Evolutionary conservation across 345 rosid genomes (phyloP).

Genomic region (Cochlearia excelsa): DNA sequence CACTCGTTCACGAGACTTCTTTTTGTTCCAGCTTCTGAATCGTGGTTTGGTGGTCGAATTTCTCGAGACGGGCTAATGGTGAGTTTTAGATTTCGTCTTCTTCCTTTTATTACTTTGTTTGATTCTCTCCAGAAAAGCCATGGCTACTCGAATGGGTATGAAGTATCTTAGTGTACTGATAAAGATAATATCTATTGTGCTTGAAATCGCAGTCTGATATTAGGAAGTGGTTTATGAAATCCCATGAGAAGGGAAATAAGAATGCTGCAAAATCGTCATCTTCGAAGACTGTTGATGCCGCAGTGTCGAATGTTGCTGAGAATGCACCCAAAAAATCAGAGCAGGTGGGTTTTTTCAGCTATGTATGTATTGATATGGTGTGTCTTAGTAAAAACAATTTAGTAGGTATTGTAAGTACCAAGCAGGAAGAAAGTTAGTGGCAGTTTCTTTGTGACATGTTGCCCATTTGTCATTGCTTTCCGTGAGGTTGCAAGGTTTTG

Average conservation of each 20-base stretch:
- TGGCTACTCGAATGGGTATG: background rate
- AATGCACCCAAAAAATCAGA: constrained; percentile 39
- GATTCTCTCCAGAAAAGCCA: constrained; percentile 8
- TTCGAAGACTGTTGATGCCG: constrained; percentile 39
- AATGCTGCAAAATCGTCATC: constrained; percentile 39
- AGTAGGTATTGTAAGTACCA: background rate
- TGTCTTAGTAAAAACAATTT: background rate
- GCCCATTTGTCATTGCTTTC: background rate
- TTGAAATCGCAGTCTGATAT: constrained; percentile 76
- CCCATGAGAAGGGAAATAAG: constrained; percentile 68
- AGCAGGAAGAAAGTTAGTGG: background rate
- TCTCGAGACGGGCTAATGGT: constrained; percentile 29
- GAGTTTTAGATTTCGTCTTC: constrained; percentile 15
- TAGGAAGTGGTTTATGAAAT: constrained; percentile 95
- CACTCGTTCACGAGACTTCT: constrained; percentile 4
- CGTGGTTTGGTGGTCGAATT: constrained; percentile 6
- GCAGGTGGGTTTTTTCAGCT: constrained; percentile 43
- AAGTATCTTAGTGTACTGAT: constrained; percentile 7
- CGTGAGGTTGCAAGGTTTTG: constrained; percentile 3
- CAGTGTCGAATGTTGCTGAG: constrained; percentile 37
- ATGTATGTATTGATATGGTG: background rate
- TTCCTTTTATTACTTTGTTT: background rate
- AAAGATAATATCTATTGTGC: constrained; percentile 12
- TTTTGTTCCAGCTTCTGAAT: background rate
- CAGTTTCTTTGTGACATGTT: background rate